Conservation (phyloP, 768 basidiomycete genomes). For the Mycena galopus region DNA sequence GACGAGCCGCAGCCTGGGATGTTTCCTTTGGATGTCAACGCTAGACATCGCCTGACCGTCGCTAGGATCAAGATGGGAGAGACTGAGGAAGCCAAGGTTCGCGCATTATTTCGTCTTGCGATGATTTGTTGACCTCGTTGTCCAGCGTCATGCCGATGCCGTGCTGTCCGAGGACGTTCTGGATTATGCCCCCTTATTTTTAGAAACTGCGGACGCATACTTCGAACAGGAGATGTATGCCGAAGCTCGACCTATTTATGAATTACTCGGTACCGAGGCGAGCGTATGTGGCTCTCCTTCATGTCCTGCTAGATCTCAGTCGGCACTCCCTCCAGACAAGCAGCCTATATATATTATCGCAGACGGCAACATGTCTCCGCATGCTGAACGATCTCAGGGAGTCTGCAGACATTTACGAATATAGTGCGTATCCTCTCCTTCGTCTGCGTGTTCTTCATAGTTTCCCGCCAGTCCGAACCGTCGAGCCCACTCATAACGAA, state of each 20-base stretch:
- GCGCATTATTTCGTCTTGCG: conserved; percentile 38
- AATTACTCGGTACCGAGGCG: conserved; percentile 79
- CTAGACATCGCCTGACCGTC: conserved; percentile 86
- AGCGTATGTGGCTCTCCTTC: conserved; percentile 60
- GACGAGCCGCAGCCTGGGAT: conserved; percentile 69
- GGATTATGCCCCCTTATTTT: conserved; percentile 84
- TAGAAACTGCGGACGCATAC: conserved; percentile 88
- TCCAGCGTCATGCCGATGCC: conserved; percentile 53
- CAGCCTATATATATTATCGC: conserved; percentile 76
- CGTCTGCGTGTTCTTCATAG: neutral
- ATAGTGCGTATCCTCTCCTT: conserved; percentile 65
- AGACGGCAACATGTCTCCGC: conserved; percentile 86
- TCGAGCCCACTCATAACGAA: conserved; percentile 82
- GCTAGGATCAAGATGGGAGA: conserved; percentile 87
- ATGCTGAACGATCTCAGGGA: conserved; percentile 82
- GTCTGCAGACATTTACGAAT: conserved; percentile 87
- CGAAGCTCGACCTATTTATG: conserved; percentile 87
- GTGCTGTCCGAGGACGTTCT: conserved; percentile 79
- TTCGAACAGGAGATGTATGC: conserved; percentile 83
- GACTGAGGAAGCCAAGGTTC: conserved; percentile 84
- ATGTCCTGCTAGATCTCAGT: neutral
- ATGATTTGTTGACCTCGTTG: neutral
- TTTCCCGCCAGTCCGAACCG: conserved; percentile 67
- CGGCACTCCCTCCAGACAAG: conserved; percentile 67
- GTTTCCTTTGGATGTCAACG: conserved; percentile 80